These are phyloP conservation scores for Luzula sylvatica DNA, from an alignment of 176 grass and related monocot genomes.

Conservation along the genomic window DNA sequence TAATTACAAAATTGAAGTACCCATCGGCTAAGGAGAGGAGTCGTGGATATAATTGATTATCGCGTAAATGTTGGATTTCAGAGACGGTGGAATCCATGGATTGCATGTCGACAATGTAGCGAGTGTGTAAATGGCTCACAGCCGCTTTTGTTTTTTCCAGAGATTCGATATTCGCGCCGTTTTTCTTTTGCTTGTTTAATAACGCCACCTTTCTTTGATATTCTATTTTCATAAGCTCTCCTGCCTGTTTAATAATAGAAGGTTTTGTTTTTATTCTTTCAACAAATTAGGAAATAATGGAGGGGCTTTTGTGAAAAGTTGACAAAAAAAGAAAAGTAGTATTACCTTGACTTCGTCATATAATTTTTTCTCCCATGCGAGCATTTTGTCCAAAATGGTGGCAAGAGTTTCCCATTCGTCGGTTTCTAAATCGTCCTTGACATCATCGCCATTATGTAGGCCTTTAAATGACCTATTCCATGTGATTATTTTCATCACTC, in stretches of 20 bases:
- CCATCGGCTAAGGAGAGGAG: slow-evolving; percentile 64
- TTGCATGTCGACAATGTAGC: slow-evolving; percentile 96
- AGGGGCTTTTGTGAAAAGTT: too few species aligned
- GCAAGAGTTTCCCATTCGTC: slow-evolving; percentile 87
- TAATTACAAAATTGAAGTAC: slow-evolving; percentile 25
- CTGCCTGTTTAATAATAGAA: slow-evolving; percentile 34
- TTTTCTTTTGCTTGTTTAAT: slow-evolving; percentile 89
- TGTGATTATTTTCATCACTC: slow-evolving; percentile 99
- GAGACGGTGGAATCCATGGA: slow-evolving; percentile 96
- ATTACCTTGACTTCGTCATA: slow-evolving; percentile 99
- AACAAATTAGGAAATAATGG: too few species aligned
- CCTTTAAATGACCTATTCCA: slow-evolving; percentile 97
- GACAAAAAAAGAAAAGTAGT: too few species aligned
- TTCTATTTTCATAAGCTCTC: slow-evolving; percentile 95
- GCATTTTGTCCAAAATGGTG: slow-evolving; percentile 87
- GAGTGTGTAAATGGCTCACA: slow-evolving; percentile 90
- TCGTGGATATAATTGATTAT: slow-evolving; percentile 76
- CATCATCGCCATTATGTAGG: slow-evolving; percentile 67
- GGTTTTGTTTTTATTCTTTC: too few species aligned
- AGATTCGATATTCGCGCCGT: slow-evolving; percentile 52
- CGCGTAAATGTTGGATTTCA: slow-evolving; percentile 87
- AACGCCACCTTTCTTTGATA: slow-evolving; percentile 95
- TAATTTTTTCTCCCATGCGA: slow-evolving; percentile 98
- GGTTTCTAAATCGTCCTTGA: slow-evolving; percentile 79
- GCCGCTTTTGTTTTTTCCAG: slow-evolving; percentile 96